These are phyloP conservation scores for Monilinia aucupariae DNA, from an alignment of 2,329 filamentous ascomycete species.

Conservation along the genomic window DNA sequence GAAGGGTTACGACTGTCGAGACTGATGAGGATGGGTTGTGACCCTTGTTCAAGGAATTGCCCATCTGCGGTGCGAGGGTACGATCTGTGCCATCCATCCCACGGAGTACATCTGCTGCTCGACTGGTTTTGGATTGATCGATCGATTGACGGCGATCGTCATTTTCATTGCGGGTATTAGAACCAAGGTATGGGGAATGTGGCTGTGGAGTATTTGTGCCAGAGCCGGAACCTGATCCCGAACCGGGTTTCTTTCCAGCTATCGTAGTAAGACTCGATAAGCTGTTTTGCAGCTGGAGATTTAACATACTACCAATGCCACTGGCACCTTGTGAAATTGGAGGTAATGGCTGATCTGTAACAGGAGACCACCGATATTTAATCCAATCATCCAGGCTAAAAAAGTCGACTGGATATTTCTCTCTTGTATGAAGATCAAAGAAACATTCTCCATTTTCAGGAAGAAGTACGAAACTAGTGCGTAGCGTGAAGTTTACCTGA, in stretches of 20 bases:
- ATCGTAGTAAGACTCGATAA: slow-evolving; percentile 33
- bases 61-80: slow-evolving; percentile 32
- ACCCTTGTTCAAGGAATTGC: slow-evolving; percentile 26
- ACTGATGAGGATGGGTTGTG: slow-evolving; percentile 30
- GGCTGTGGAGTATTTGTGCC: slow-evolving; percentile 12
- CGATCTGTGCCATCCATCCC: slow-evolving; percentile 30
- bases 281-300: slow-evolving; percentile 23
- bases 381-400: slow-evolving; percentile 76
- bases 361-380: slow-evolving; percentile 71
- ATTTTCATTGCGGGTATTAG: slow-evolving; percentile 28
- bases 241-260: slow-evolving; percentile 28
- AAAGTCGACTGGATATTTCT: slow-evolving; percentile 79
- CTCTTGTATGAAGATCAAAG: slow-evolving; percentile 66
- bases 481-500: slow-evolving; percentile 86
- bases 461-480: slow-evolving; percentile 78
- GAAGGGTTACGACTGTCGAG: slow-evolving; percentile 34
- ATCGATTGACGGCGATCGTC: slow-evolving; percentile 17
- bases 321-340: slow-evolving; percentile 37
- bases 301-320: slow-evolving; percentile 38
- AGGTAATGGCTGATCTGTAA: slow-evolving; percentile 61
- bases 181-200: slow-evolving; percentile 19
- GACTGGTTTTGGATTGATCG: slow-evolving; percentile 27
- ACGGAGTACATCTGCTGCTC: slow-evolving; percentile 28
- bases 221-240: slow-evolving; percentile 16
- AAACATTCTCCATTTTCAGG: slow-evolving; percentile 87